These are phyloP conservation scores for Tephrocybe rancida DNA, from an alignment of 768 basidiomycete genomes.

Conservation along the genomic window DNA sequence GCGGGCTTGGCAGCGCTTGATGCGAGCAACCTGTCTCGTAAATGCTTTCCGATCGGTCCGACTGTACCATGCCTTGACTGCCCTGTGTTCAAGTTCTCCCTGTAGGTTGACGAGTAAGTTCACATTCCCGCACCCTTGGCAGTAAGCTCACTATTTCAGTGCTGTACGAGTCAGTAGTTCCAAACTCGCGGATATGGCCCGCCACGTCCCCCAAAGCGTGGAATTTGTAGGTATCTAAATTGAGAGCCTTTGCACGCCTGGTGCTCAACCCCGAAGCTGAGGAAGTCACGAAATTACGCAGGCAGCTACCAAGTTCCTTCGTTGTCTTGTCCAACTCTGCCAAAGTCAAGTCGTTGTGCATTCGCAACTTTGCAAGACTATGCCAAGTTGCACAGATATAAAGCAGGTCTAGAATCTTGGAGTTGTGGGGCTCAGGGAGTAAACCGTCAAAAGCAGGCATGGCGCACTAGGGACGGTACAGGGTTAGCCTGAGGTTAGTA, in stretches of 20 bases:
- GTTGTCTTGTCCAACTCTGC: slow-evolving; percentile 11
- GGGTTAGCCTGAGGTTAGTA: background rate
- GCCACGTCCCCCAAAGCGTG: slow-evolving; percentile 41
- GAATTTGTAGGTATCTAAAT: slow-evolving; percentile 36
- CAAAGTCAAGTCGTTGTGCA: too few species aligned
- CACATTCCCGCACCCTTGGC: too few species aligned
- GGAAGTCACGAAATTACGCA: too few species aligned
- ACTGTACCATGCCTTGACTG: too few species aligned
- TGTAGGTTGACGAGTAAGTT: too few species aligned
- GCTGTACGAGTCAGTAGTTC: slow-evolving; percentile 40
- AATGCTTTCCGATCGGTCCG: too few species aligned
- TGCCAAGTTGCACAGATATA: slow-evolving; percentile 11
- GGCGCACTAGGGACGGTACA: background rate
- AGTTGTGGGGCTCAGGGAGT: slow-evolving; percentile 8
- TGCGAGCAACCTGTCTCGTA: too few species aligned
- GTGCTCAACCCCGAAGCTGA: too few species aligned
- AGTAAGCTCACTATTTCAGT: slow-evolving; percentile 37
- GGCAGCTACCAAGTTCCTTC: too few species aligned
- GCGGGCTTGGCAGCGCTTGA: too few species aligned
- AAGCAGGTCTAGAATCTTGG: slow-evolving; percentile 1
- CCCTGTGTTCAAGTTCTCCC: too few species aligned
- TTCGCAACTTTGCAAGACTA: slow-evolving; percentile 7
- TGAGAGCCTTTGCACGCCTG: slow-evolving; percentile 21
- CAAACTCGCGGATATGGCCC: slow-evolving; percentile 26
- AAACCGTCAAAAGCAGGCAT: slow-evolving; percentile 13